Evolutionary conservation across 23 red algal species (phyloP), one percentile per base, ranked within the genome.

Genomic region (Gracilaria gracilis): DNA sequence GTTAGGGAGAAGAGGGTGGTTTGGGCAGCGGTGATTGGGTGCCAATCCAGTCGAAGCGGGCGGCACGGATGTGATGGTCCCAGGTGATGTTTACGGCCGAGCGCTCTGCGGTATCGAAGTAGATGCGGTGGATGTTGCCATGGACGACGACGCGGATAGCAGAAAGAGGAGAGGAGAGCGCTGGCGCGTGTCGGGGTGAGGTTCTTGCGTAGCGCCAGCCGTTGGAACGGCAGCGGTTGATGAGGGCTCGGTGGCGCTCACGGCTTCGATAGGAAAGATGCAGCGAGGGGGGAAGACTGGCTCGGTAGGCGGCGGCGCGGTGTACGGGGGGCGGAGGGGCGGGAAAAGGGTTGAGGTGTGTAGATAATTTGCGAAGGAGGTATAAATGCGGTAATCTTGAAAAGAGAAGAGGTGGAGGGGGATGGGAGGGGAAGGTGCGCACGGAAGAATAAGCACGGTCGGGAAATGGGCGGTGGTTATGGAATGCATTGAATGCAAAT

Each of bases 31-130:
- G 79, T 27, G 54, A 54, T 25, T 59, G 40, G 24, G 53, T 59
- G 11, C 79, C 79, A 25, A 54, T 55, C 79, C 79, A 82, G 79
- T 82, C 79, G 54, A 82, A 82, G 58, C 79, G 79, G 0, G 79
- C 79, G 47, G 79, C 79, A 59, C 54, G 54, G 9, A 82, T 57
- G 31, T 82, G 53, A 24, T 27, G 23, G 79, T 82, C 79, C 79
- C 79, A 82, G 0, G 79, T 82, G 58, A 82, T 54, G 79, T 82
- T 82, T 9, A 54, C 79, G 72, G 72, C 72, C 9, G 79, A 82
- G 54, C 54, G 53, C 40, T 82, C 79, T 3, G 54, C 79, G 21
- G 79, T 62, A 12, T 59, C 79, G 58, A 54, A 59, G 13, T 64
- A 53, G 79, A 82, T 82, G 53, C 79, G 79, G 36, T 53, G 79